Conservation (phyloP, 2,329 filamentous ascomycete species). For the Cladosporium sp. region DNA sequence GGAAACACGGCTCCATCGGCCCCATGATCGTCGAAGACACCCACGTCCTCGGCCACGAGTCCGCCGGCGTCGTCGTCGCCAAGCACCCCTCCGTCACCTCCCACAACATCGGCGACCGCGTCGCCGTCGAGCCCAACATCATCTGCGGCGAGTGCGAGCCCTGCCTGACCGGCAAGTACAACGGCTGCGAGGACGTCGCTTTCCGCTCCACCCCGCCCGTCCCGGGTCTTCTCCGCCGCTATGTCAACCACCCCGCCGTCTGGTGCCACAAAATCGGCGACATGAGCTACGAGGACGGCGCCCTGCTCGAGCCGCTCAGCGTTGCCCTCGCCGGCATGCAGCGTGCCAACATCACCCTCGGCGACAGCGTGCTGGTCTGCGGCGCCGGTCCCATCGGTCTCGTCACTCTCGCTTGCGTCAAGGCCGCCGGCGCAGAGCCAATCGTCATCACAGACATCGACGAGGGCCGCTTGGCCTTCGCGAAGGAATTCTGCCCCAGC, state of each 20-base stretch:
- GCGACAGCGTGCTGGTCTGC: conserved; percentile 82
- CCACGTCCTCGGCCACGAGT: conserved; percentile 93
- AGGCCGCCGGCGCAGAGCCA: conserved; percentile 81
- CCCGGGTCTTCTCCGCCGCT: conserved; percentile 77
- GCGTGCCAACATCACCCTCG: conserved; percentile 70
- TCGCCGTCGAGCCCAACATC: conserved; percentile 90
- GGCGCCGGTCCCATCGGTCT: conserved; percentile 92
- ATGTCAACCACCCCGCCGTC: conserved; percentile 87
- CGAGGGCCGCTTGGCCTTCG: conserved; percentile 75
- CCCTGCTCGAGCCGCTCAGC: conserved; percentile 81
- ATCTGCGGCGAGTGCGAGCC: conserved; percentile 88
- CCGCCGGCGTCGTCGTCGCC: conserved; percentile 73
- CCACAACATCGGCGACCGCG: conserved; percentile 79
- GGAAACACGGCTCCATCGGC: conserved; percentile 90
- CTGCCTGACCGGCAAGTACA: conserved; percentile 88
- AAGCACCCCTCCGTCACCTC: conserved; percentile 71
- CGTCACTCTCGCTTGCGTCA: conserved; percentile 76
- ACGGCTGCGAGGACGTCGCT: conserved; percentile 78
- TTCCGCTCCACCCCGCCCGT: conserved; percentile 92
- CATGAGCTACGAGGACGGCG: conserved; percentile 87
- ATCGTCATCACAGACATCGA: conserved; percentile 95
- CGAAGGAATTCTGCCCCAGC: conserved; percentile 72
- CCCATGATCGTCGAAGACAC: conserved; percentile 87
- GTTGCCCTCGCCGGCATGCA: conserved; percentile 87
- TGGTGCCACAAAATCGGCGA: conserved; percentile 96